Conservation (phyloP, 2,329 filamentous ascomycete species). For the Fusarium torulosum region DNA sequence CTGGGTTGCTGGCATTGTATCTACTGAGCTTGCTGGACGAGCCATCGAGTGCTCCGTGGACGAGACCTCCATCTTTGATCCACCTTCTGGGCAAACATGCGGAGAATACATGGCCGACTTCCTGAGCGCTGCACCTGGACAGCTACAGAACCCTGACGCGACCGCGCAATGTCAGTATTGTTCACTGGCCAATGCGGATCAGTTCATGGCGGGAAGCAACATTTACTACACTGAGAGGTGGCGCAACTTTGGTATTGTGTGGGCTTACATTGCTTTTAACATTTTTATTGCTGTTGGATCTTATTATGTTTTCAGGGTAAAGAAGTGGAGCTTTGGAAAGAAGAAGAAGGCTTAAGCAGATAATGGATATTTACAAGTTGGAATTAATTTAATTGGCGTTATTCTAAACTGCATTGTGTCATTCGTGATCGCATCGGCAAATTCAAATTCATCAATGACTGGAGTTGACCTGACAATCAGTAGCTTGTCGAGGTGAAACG, state of each 20-base stretch:
- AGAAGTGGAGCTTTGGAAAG: conserved; percentile 40
- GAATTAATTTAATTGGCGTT: too few relatives aligned
- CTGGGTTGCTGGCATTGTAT: conserved; percentile 69
- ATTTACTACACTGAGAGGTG: conserved; percentile 38
- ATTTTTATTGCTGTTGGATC: conserved; percentile 28
- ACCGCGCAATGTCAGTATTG: conserved; percentile 27
- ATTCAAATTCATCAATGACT: neutral
- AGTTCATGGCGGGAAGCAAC: conserved; percentile 32
- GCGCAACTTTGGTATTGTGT: conserved; percentile 36
- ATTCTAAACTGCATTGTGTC: neutral
- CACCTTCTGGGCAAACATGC: conserved; percentile 61
- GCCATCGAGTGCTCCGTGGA: conserved; percentile 59
- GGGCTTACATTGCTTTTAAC: conserved; percentile 37
- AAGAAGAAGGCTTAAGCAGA: conserved; percentile 26
- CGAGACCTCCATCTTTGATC: conserved; percentile 73
- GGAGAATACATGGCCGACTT: conserved; percentile 67
- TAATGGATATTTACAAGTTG: too few relatives aligned
- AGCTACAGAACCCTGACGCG: conserved; percentile 33
- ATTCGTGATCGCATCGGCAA: too few relatives aligned
- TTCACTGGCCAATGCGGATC: conserved; percentile 23
- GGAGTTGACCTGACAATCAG: conserved; percentile 9
- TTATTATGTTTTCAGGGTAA: conserved; percentile 39
- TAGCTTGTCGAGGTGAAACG: neutral
- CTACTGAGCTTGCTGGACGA: conserved; percentile 31
- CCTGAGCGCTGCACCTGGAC: conserved; percentile 53